Evolutionary conservation across 768 basidiomycete genomes (phyloP), one percentile per base, ranked within the genome.

Genomic region (Kondoa subrosea): DNA sequence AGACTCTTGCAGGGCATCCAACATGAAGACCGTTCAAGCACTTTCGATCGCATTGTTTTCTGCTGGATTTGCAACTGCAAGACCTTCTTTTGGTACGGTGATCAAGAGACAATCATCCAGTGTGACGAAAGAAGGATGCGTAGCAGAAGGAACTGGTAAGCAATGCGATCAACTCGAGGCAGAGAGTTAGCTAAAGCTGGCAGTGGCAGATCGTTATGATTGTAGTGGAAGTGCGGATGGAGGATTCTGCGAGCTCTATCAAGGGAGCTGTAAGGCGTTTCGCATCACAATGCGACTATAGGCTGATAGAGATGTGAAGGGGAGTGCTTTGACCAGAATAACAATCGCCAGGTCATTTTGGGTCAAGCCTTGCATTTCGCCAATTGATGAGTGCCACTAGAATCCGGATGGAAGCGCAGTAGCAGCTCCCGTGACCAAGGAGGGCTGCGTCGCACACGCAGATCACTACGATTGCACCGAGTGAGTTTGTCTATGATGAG

Each of bases 391-490:
- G 8, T 8, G 12, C 21, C 40, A 8, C 12, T 21, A 50, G 40
- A 50, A 50, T 50, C 40, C 40, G 8, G 40, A 50, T 50, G 40
- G 40, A 8, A 50, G 12, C 21, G 40, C 40, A 8, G 8, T 8
- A 21, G 40, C 21, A 50, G 40, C 8, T 8, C 40, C n/a, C 14
- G 58, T 60, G 14, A 60, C 58, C 8, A 60, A 60, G 25, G 58
- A 4, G 4, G 58, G 58, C 0, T 72, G 71, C 62, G 58, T 33
- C 1, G 21, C 63, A 29, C 71, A 72, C 25, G 14, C 1, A 0
- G 69, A 57, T n/a, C 71, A 72, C 32, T 72, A 32, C 34, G 71
- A 72, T 34, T 72, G 71, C 66, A 30, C 56, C n/a, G n/a, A n/a
- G 58, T 25, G 25, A 60, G 30, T 15, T 60, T 60, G 58, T n/a